Percentiles rank a stretch among this genome's conserved stretches.
phyloP scores from a whole-genome alignment of 2,329 filamentous ascomycete species.

The Pseudogymnoascus sp. region DNA sequence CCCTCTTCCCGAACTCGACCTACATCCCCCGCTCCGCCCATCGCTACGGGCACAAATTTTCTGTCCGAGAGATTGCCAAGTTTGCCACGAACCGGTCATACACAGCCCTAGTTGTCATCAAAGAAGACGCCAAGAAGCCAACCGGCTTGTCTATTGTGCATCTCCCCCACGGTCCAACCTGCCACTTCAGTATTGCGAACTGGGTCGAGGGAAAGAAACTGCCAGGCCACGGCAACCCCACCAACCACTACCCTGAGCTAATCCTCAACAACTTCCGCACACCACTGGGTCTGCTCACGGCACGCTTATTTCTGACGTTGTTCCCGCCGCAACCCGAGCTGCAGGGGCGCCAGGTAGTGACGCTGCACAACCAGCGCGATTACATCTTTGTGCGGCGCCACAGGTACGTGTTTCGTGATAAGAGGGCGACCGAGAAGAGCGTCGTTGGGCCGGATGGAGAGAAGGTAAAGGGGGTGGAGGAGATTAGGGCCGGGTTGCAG shows the following conservation, averaged over 20 bases:
- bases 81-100: conserved; percentile 78
- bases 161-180: conserved; percentile 76
- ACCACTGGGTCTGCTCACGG: conserved; percentile 78
- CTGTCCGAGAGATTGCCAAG: conserved; percentile 77
- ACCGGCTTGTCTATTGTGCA: conserved; percentile 77
- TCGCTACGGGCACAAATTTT: conserved; percentile 82
- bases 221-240: conserved; percentile 80
- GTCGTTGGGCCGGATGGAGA: conserved; percentile 76
- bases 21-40: conserved; percentile 84
- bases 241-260: conserved; percentile 82
- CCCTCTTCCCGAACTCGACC: conserved; percentile 68
- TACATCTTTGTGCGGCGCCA: conserved; percentile 91
- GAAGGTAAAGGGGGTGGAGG: conserved; percentile 75
- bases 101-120: conserved; percentile 74
- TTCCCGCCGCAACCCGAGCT: conserved; percentile 79
- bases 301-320: conserved; percentile 70
- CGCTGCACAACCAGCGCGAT: conserved; percentile 88
- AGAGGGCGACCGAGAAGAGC: conserved; percentile 76
- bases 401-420: conserved; percentile 87
- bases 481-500: conserved; percentile 77
- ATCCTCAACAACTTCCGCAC: conserved; percentile 93
- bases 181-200: conserved; percentile 84
- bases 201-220: conserved; percentile 85
- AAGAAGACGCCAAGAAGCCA: conserved; percentile 82
- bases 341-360: conserved; percentile 79